Evolutionary conservation across 2,329 filamentous ascomycete genomes (phyloP), one percentile per base, ranked within the genome.

Genomic region (Aspergillus fischeri): DNA sequence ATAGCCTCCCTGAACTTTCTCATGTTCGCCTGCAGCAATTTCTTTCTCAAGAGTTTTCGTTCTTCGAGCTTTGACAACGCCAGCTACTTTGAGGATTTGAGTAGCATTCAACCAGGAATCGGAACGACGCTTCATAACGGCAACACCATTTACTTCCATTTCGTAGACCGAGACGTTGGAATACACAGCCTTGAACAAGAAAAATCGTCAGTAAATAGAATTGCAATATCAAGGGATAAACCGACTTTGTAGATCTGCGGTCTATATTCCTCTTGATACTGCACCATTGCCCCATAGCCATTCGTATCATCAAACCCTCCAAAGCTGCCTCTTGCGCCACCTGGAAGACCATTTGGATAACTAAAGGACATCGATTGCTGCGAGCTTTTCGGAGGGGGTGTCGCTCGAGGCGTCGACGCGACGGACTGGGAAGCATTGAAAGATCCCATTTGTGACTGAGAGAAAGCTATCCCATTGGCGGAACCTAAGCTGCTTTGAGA

Each of bases 21-120:
- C 94, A 74, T 99, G 93, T 70, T 96, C 91, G 68, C 94, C 94
- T 0, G 90, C 94, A 62, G 96, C 86, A 58, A 99, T 96, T 75
- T 99, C 94, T 76, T 97, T 97, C 73, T 99, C 94, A 52, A 99
- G 82, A 7, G 97, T 95, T 75, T 97, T 97, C 57, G 94, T 97
- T 65, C 94, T 89, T 77, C 96, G 95, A 59, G 93, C 94, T 78
- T 99, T 99, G 71, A 97, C 93, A 59, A 99, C 92, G 52, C 92
- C 92, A 38, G 94, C 94, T 38, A 97, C 92, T 72, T 99, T 99
- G 63, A 99, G 84, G 64, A 99, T 97, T 75, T 99, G 94, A 0
- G 94, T 99, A 53, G 94, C 94, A 77, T 99, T 99, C 64, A 99
- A 82, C 91, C 93, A 97, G 64, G 91, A 93, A 75, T 99, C 94